Conservation (phyloP, 139 green algal genomes). For the Picochlorum sp. region DNA sequence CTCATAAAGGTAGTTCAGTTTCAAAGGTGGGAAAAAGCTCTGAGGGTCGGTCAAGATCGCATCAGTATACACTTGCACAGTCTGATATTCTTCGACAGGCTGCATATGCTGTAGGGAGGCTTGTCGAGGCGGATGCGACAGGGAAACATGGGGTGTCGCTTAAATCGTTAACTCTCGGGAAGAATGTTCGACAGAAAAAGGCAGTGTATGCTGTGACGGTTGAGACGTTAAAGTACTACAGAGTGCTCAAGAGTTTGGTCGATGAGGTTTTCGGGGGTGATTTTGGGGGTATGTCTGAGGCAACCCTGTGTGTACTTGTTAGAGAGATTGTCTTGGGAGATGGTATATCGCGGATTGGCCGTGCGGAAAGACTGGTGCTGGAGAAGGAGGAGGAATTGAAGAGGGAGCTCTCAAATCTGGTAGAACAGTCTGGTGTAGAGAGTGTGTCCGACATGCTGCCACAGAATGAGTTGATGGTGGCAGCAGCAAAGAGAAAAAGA, state of each 20-base stretch:
- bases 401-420: constrained; percentile 15
- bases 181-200: constrained; percentile 67
- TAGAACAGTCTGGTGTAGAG: constrained; percentile 15
- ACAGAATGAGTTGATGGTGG: neutral
- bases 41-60: neutral
- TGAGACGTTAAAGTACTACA: constrained; percentile 68
- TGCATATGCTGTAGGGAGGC: constrained; percentile 28
- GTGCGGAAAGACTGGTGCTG: constrained; percentile 45
- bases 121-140: constrained; percentile 34
- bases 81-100: constrained; percentile 39
- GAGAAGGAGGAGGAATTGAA: constrained; percentile 24
- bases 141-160: constrained; percentile 26
- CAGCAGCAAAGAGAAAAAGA: constrained; percentile 31
- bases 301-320: constrained; percentile 43
- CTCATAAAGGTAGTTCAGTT: too few species aligned
- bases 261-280: constrained; percentile 31
- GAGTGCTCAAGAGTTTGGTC: constrained; percentile 51
- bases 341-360: constrained; percentile 35
- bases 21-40: too few species aligned
- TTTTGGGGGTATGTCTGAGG: constrained; percentile 43
- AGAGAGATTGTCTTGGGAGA: constrained; percentile 71
- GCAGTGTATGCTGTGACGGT: constrained; percentile 80
- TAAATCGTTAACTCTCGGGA: constrained; percentile 72
- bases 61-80: neutral
- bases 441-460: constrained; percentile 21